Percentiles rank a stretch among this genome's conserved stretches.
These are phyloP conservation scores for Amesomyces nigricolor DNA, from an alignment of 2,329 filamentous ascomycete species.

Conservation along the genomic window DNA sequence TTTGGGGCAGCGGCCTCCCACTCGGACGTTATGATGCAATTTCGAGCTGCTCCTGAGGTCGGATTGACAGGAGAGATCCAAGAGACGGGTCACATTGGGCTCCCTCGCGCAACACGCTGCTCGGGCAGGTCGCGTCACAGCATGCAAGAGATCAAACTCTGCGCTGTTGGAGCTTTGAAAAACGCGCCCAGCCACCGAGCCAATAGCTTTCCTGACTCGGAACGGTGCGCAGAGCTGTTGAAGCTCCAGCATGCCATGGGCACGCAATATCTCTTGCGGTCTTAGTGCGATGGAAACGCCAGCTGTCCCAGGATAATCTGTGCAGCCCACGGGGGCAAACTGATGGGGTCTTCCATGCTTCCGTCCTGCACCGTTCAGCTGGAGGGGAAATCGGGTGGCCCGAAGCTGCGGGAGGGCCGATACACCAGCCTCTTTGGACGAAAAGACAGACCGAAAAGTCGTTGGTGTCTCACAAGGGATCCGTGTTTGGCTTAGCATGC, in stretches of 20 bases:
- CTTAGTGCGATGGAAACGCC: neutral
- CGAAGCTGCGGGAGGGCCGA: neutral
- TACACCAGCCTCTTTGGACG: slow-evolving; percentile 4
- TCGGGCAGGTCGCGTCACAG: too few species aligned
- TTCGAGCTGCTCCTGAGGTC: neutral
- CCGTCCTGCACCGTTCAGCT: slow-evolving; percentile 16
- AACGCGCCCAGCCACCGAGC: too few species aligned
- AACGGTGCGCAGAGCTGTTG: neutral
- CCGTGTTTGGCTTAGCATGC: slow-evolving; percentile 5
- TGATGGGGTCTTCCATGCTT: slow-evolving; percentile 3
- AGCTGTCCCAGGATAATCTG: slow-evolving; percentile 10
- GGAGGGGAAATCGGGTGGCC: neutral
- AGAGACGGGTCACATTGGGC: neutral
- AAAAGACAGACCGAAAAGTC: neutral
- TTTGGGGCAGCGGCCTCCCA: slow-evolving; percentile 11
- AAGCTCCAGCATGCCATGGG: neutral
- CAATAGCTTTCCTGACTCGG: neutral
- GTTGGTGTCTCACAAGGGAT: neutral
- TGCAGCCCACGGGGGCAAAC: neutral
- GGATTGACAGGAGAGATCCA: neutral
- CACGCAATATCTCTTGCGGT: slow-evolving; percentile 1
- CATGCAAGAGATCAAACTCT: too few species aligned
- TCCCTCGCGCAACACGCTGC: too few species aligned
- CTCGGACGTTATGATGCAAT: neutral
- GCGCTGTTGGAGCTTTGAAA: too few species aligned